These are phyloP conservation scores for Prunus mongolica DNA, from an alignment of 306 rosid species.

Conservation along the genomic window DNA sequence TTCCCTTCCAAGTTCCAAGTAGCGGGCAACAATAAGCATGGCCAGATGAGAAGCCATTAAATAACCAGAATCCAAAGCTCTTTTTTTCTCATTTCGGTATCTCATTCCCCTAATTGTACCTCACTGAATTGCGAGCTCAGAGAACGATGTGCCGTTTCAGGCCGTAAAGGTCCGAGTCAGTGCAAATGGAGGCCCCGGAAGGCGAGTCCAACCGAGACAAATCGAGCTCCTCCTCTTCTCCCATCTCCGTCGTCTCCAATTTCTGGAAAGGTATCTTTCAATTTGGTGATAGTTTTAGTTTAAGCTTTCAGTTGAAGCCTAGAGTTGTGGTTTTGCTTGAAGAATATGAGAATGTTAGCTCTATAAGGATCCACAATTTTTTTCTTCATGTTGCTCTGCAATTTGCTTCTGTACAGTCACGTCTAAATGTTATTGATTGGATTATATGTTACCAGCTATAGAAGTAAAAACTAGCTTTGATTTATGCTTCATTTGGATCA, in stretches of 20 bases:
- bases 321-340: background rate
- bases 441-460: background rate
- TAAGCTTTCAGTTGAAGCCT: background rate
- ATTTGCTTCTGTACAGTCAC: background rate
- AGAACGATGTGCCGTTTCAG: conserved; percentile 6
- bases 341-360: background rate
- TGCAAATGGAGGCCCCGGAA: conserved; percentile 59
- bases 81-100: no score
- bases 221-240: conserved; percentile 59
- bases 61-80: no score
- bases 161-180: conserved; percentile 10
- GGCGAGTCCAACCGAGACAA: conserved; percentile 78
- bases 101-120: background rate
- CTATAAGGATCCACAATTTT: background rate
- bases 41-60: background rate
- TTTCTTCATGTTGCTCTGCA: background rate
- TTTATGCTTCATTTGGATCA: background rate
- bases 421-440: background rate
- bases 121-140: background rate
- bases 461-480: background rate
- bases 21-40: background rate
- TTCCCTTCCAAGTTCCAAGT: background rate
- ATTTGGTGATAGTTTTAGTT: background rate
- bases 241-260: conserved; percentile 65
- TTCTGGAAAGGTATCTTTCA: conserved; percentile 78